Percentiles rank a stretch among this genome's conserved stretches.
phyloP scores from a whole-genome alignment of 306 rosid species.

The Lathyrus sativus region DNA sequence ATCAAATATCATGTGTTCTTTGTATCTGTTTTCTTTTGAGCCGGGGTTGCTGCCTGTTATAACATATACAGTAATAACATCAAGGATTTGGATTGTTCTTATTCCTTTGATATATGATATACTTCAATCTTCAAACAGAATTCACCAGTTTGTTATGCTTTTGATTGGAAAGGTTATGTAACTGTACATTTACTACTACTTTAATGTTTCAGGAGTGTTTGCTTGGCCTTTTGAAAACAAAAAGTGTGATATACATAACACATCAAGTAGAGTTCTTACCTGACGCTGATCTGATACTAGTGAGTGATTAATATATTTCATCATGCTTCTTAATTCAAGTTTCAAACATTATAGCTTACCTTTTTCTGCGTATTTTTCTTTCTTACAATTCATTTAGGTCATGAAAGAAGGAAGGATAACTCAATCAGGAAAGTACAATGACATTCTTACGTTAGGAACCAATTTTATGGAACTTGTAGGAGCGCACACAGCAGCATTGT shows the following conservation, averaged over 20 bases:
- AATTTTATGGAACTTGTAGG: slow-evolving; percentile 84
- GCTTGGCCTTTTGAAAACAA: slow-evolving; percentile 71
- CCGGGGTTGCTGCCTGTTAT: not conserved
- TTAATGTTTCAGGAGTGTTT: slow-evolving; percentile 68
- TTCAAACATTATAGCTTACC: not conserved
- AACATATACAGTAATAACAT: not conserved
- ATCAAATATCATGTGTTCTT: not conserved
- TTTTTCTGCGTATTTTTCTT: slow-evolving; percentile 14
- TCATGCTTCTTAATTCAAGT: not conserved
- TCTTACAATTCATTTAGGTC: slow-evolving; percentile 51
- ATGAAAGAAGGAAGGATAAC: slow-evolving; percentile 82
- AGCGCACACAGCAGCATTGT: slow-evolving; percentile 74
- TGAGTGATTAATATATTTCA: slow-evolving; percentile 38
- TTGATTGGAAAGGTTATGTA: not conserved
- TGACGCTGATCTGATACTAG: slow-evolving; percentile 80
- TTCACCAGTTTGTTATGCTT: not conserved
- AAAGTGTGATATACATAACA: slow-evolving; percentile 79
- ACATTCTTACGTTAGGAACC: slow-evolving; percentile 63
- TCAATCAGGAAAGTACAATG: slow-evolving; percentile 74
- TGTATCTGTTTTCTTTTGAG: no score
- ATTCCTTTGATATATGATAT: slow-evolving; percentile 11
- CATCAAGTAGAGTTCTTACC: slow-evolving; percentile 95
- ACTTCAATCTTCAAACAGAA: not conserved
- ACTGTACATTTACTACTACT: slow-evolving; percentile 20
- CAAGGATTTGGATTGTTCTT: not conserved